A percentile compares a stretch with the other conserved stretches of the same genome.
phyloP scores from a whole-genome alignment of 805 yeast species.

The Hermanozyma aechmeae region DNA sequence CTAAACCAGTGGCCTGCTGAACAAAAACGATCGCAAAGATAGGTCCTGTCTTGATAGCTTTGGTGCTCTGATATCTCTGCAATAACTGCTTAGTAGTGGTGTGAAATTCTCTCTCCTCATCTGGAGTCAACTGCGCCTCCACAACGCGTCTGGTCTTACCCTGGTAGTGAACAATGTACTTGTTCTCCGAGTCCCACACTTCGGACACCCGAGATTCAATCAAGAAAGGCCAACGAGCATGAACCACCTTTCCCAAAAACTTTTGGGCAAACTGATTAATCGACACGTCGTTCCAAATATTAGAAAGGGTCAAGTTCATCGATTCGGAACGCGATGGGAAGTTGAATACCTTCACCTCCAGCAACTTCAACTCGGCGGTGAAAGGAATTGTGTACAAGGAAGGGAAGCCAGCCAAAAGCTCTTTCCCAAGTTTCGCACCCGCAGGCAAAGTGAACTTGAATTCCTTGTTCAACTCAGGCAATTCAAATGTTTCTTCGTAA shows the following conservation, averaged over 20 bases:
- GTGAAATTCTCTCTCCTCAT: constrained; percentile 39
- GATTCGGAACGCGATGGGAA: constrained; percentile 80
- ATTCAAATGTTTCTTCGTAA: constrained; percentile 45
- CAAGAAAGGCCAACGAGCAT: constrained; percentile 85
- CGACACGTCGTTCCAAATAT: constrained; percentile 45
- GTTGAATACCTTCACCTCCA: constrained; percentile 71
- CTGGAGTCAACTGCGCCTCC: constrained; percentile 25
- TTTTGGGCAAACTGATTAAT: constrained; percentile 58
- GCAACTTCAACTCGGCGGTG: constrained; percentile 41
- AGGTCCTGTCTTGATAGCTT: constrained; percentile 53
- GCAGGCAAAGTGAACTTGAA: constrained; percentile 49
- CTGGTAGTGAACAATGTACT: constrained; percentile 34
- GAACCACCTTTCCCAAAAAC: constrained; percentile 53
- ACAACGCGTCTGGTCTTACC: constrained; percentile 14
- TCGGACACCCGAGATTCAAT: constrained; percentile 66
- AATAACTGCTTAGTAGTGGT: constrained; percentile 30
- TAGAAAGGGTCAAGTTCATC: constrained; percentile 54
- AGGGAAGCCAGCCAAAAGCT: constrained; percentile 85
- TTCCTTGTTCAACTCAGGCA: constrained; percentile 39
- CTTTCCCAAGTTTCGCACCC: constrained; percentile 62
- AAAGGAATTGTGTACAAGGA: constrained; percentile 65
- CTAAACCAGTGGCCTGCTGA: constrained; percentile 69
- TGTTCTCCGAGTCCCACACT: constrained; percentile 45
- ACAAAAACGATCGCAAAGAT: constrained; percentile 58
- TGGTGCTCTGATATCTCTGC: constrained; percentile 36